Evolutionary conservation across 106 monocot species (phyloP).

Genomic region (Posidonia australis): DNA sequence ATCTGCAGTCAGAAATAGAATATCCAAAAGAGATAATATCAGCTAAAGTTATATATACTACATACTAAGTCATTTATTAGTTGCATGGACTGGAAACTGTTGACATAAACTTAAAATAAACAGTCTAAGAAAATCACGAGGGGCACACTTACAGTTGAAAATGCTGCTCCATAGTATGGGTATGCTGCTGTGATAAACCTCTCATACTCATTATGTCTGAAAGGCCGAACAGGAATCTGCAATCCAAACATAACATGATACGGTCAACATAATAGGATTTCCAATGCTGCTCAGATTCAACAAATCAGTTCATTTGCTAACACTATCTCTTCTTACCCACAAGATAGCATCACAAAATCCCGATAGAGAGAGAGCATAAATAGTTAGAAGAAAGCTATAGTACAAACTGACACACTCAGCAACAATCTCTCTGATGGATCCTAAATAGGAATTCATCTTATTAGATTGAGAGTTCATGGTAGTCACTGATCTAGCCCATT

Average conservation of each 20-base stretch:
- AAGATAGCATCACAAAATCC: too few relatives aligned
- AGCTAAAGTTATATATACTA: not conserved
- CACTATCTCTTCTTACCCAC: not conserved
- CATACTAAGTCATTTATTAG: too few relatives aligned
- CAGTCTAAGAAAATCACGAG: not conserved
- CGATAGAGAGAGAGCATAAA: too few relatives aligned
- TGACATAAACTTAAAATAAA: not conserved
- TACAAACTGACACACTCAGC: not conserved
- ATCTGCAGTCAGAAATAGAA: slow-evolving; percentile 52
- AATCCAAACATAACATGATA: slow-evolving; percentile 1
- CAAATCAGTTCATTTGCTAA: not conserved
- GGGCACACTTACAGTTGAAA: slow-evolving; percentile 67
- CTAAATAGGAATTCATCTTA: too few relatives aligned
- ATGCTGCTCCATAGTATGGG: slow-evolving; percentile 86
- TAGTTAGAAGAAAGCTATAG: too few relatives aligned
- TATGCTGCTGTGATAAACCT: slow-evolving; percentile 86
- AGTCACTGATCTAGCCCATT: too few relatives aligned
- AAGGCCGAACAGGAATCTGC: slow-evolving; percentile 91
- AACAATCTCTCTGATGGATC: too few relatives aligned
- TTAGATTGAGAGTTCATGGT: too few relatives aligned
- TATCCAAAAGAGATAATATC: not conserved
- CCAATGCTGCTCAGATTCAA: not conserved
- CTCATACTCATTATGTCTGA: slow-evolving; percentile 90
- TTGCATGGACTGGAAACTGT: too few relatives aligned
- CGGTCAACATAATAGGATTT: not conserved